These are phyloP conservation scores for Alternaria viburni DNA, from an alignment of 2,329 filamentous ascomycete species.

Conservation along the genomic window DNA sequence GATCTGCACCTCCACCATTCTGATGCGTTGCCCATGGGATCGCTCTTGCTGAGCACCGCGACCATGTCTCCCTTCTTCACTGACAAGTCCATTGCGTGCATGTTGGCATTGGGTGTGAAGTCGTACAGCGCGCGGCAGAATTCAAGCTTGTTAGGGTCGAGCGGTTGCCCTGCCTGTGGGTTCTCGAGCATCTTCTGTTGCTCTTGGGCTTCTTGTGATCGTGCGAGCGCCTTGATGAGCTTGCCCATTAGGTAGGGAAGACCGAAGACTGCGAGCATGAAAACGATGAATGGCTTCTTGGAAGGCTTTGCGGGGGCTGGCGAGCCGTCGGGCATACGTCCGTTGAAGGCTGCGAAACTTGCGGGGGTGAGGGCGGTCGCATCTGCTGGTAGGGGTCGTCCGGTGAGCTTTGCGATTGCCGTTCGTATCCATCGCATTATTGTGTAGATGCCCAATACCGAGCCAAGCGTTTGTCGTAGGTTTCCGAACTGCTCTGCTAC, in stretches of 20 bases:
- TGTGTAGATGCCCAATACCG: constrained; percentile 93
- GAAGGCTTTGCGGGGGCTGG: constrained; percentile 74
- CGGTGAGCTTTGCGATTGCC: constrained; percentile 88
- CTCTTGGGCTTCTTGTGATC: constrained; percentile 84
- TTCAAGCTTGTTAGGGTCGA: constrained; percentile 91
- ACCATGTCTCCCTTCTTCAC: constrained; percentile 96
- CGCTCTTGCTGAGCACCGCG: constrained; percentile 88
- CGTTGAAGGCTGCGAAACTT: constrained; percentile 88
- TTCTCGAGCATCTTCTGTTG: constrained; percentile 62
- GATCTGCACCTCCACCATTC: constrained; percentile 98
- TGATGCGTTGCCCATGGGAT: constrained; percentile 87
- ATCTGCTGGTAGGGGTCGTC: constrained; percentile 86
- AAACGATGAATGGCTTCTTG: constrained; percentile 95
- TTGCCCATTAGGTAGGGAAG: constrained; percentile 97
- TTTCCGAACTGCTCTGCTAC: constrained; percentile 98
- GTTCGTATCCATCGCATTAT: constrained; percentile 94
- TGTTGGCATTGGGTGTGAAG: constrained; percentile 78
- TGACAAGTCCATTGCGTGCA: constrained; percentile 80
- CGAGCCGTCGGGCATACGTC: constrained; percentile 71
- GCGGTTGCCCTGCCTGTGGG: constrained; percentile 56
- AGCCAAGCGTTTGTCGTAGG: constrained; percentile 89
- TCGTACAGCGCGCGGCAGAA: constrained; percentile 96
- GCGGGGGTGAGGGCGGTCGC: constrained; percentile 86
- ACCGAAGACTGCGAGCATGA: constrained; percentile 91
- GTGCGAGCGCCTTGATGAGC: constrained; percentile 83